Evolutionary conservation across 768 basidiomycete genomes (phyloP).

Genomic region (Mycena albidolilacea): DNA sequence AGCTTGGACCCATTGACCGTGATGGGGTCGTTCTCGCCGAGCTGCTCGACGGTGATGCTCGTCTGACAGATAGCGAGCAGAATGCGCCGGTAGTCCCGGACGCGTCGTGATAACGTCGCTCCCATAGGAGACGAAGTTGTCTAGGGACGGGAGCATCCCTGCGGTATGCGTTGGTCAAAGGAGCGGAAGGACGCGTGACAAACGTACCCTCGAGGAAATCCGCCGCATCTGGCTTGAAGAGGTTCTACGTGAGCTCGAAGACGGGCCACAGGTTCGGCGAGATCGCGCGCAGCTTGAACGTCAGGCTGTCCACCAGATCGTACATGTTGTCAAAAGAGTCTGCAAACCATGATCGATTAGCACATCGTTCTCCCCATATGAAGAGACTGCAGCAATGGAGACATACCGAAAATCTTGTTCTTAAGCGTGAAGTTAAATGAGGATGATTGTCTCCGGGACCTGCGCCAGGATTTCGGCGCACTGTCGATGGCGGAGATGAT

Average conservation of each 20-base stretch:
- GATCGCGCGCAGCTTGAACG: slow-evolving; percentile 84
- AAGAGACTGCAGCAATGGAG: not conserved
- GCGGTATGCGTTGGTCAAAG: not conserved
- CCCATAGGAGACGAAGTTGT: slow-evolving; percentile 92
- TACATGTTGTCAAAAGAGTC: slow-evolving; percentile 92
- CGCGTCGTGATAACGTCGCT: slow-evolving; percentile 80
- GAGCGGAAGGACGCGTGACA: no score
- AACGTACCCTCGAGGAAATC: slow-evolving; percentile 88
- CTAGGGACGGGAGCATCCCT: slow-evolving; percentile 92
- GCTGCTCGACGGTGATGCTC: slow-evolving; percentile 74
- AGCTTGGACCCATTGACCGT: slow-evolving; percentile 90
- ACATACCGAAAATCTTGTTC: slow-evolving; percentile 80
- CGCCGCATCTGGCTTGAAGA: slow-evolving; percentile 87
- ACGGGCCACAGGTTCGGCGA: slow-evolving; percentile 90
- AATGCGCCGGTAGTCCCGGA: slow-evolving; percentile 84
- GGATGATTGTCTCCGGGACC: slow-evolving; percentile 86
- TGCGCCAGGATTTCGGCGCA: slow-evolving; percentile 80
- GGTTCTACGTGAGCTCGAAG: slow-evolving; percentile 84
- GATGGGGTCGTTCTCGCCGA: slow-evolving; percentile 89
- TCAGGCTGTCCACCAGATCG: slow-evolving; percentile 87
- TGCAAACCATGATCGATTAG: slow-evolving; percentile 44
- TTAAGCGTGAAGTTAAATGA: slow-evolving; percentile 80
- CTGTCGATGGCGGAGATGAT: slow-evolving; percentile 83
- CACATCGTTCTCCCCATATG: not conserved
- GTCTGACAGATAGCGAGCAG: slow-evolving; percentile 88